A percentile compares a stretch with the other conserved stretches of the same genome.
Evolutionary conservation across 306 rosid genomes (phyloP).

Genomic region (Acacia confusa): DNA sequence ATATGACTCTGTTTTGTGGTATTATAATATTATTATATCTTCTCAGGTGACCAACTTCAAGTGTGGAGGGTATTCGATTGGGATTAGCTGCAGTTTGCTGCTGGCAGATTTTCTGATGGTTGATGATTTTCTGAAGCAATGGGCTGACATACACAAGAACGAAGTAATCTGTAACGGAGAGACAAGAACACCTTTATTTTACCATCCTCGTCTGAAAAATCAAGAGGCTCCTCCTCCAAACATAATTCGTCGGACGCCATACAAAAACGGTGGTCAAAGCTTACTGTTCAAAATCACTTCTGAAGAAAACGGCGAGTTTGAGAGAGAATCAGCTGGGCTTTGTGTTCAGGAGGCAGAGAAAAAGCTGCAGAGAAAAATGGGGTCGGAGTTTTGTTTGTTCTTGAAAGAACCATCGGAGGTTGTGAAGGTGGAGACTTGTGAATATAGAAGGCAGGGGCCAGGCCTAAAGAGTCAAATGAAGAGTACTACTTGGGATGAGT

Average conservation of each 20-base stretch:
- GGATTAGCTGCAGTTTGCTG: slow-evolving; percentile 67
- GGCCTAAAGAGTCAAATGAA: background rate
- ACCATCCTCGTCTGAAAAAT: slow-evolving; percentile 13
- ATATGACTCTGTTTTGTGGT: background rate
- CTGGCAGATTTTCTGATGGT: slow-evolving; percentile 47
- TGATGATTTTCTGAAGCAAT: slow-evolving; percentile 51
- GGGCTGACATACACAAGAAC: slow-evolving; percentile 53
- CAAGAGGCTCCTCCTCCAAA: background rate
- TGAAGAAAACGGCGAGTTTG: background rate
- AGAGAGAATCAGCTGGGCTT: slow-evolving; percentile 33
- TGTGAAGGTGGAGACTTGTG: slow-evolving; percentile 35
- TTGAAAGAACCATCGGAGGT: slow-evolving; percentile 30
- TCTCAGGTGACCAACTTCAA: slow-evolving; percentile 56
- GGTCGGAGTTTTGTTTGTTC: slow-evolving; percentile 24
- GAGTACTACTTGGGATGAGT: slow-evolving; percentile 40
- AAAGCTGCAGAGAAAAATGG: slow-evolving; percentile 32
- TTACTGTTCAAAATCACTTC: slow-evolving; percentile 37
- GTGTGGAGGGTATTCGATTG: slow-evolving; percentile 64
- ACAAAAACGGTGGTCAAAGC: slow-evolving; percentile 32
- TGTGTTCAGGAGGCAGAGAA: slow-evolving; percentile 49
- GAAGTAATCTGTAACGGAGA: slow-evolving; percentile 4
- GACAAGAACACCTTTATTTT: slow-evolving; percentile 37
- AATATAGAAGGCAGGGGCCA: background rate
- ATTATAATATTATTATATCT: background rate
- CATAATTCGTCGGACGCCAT: slow-evolving; percentile 27